A percentile compares a stretch with the other conserved stretches of the same genome.
phyloP scores from a whole-genome alignment of 768 basidiomycete species.

The Coprinopsis cinerea region DNA sequence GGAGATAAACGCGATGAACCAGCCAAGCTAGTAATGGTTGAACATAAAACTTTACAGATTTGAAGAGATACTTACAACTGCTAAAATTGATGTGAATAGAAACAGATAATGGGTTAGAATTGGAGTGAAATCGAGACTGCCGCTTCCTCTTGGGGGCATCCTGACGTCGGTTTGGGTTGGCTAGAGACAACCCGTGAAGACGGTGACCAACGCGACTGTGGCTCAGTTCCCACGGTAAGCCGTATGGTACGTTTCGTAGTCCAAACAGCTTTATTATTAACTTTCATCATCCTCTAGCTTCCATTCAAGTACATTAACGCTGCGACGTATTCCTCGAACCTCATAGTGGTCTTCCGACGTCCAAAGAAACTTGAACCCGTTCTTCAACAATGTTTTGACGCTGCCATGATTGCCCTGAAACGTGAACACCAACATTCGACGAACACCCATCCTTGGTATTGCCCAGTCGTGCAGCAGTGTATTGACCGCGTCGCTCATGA shows the following conservation, averaged over 20 bases:
- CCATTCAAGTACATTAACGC: conserved; percentile 25
- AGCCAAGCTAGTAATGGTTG: conserved; percentile 45
- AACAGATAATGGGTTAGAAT: conserved; percentile 91
- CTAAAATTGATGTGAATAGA: conserved; percentile 78
- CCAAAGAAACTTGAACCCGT: conserved; percentile 20
- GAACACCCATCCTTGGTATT: conserved; percentile 55
- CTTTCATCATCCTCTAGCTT: conserved; percentile 11
- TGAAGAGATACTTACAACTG: conserved; percentile 50
- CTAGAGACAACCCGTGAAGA: conserved; percentile 11
- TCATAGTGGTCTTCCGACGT: conserved; percentile 14
- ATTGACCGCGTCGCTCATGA: conserved; percentile 61
- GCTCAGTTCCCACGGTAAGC: no score
- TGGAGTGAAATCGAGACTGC: conserved; percentile 81
- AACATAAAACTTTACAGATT: conserved; percentile 8
- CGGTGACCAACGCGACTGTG: conserved; percentile 12
- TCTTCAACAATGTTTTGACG: conserved; percentile 43
- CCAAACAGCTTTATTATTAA: conserved; percentile 7
- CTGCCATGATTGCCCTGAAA: conserved; percentile 53
- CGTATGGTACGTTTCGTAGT: no score
- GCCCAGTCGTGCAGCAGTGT: conserved; percentile 53
- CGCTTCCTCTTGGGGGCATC: conserved; percentile 52
- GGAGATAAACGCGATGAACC: conserved; percentile 75
- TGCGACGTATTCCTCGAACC: conserved; percentile 19
- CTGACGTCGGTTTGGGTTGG: conserved; percentile 12
- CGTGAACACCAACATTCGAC: conserved; percentile 34